Evolutionary conservation across 306 rosid genomes (phyloP), one percentile per base, ranked within the genome.

Genomic region (Trifolium dubium): DNA sequence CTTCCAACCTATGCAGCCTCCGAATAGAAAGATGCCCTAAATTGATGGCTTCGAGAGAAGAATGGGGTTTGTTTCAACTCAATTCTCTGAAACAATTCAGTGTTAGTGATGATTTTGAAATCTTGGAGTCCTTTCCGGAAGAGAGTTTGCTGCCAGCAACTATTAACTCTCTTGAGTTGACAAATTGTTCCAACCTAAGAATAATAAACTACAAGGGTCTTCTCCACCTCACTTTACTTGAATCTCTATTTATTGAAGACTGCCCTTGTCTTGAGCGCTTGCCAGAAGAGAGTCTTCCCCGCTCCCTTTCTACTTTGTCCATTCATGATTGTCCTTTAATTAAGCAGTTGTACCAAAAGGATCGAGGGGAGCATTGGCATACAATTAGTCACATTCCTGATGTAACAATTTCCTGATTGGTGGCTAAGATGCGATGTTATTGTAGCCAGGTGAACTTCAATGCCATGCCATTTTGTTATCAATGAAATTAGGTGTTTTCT

Each of bases 161-260:
- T 19, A 74, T 85, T 11, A 1, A 3, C 0, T 0, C 2, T 44
- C 75, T 15, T 10, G 0, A 0, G 3, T 4, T 84, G 55, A 0
- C 0, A 0, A 3, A 1, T 0, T 30, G 77, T 37, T 32, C 40
- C 13, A 34, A 34, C 2, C 67, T 85, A 49, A 73, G 46, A 39
- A 18, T 43, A 4, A 31, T 71, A 11, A 76, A 85, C 4, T 13
- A 8, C 15, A 51, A 8, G 15, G 85, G 81, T n/a, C 49, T 85
- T 47, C 77, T 65, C 53, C 64, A 50, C 13, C 83, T 80, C 10
- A 40, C 59, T 31, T 82, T 43, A 55, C 86, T 82, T 47, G 15
- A 46, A 14, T 0, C 6, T 10, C 40, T 82, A 32, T 0, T 0
- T 0, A 13, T 85, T 3, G 0, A 0, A 0, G 0, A 0, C 0